Base-by-base conservation (phyloP, 352 stramenopile species). In the Phytophthora macrochlamydospora region DNA sequence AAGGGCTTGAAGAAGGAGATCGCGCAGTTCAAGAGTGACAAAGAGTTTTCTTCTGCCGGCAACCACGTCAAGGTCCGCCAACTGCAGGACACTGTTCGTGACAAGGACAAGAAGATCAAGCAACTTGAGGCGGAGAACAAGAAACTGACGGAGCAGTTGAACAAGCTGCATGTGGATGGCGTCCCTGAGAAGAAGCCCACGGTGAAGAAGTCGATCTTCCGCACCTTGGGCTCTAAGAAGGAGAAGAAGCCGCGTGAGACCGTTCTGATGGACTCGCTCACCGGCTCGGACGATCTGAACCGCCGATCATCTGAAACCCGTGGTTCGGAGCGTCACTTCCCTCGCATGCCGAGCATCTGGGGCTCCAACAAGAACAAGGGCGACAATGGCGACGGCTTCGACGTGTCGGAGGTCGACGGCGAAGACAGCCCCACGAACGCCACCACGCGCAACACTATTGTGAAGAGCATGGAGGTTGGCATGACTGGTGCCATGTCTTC, bases 221-320 rank as follows among this genome's bases (percentile, higher is more conserved):
- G 87, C 56, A 93, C 84, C 52, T 65, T 93, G n/a, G 87, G 83
- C 8, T 87, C 86, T 4, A 95, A 95, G 80, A 94, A 93, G 67
- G 85, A 92, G 48, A 80, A 75, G 57, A 87, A 87, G 63, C 64
- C 69, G 1, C 74, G 76, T 14, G 73, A 85, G 38, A 78, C 63
- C 28, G 79, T 92, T 48, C 71, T 91, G 33, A 66, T 93, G 59
- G 85, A 95, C 69, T 95, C 87, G 52, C 71, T 95, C 2, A 95
- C 87, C 1, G 80, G 84, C 32, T 79, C 84, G 42, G 85, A 93
- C n/a, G 87, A 95, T 42, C 62, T 85, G 4, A 82, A 87, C 67
- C 71, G 71, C 24, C 67, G 73, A 51, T 89, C 76, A 13, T 89
- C 86, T 33, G 80, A 88, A 30, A 72, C 70, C 11, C 80, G 85